A percentile compares a stretch with the other conserved stretches of the same genome.
Conservation (phyloP, 805 yeast species). For the Cyberlindnera maclurae region DNA sequence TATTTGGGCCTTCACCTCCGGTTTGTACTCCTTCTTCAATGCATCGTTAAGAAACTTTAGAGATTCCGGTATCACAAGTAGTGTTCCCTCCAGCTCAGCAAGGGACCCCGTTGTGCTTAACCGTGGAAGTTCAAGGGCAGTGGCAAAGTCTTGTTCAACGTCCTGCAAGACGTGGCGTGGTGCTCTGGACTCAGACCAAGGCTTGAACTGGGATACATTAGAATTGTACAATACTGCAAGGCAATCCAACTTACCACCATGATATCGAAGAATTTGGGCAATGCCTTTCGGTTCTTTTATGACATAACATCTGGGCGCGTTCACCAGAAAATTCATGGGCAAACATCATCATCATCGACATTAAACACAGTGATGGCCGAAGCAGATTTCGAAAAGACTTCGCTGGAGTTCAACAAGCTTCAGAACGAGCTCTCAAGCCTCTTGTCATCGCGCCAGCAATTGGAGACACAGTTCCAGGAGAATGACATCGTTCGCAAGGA, state of each 20-base stretch:
- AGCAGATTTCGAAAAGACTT: slow-evolving; percentile 35
- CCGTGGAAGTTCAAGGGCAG: slow-evolving; percentile 14
- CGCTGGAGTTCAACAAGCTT: slow-evolving; percentile 37
- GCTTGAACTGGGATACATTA: slow-evolving; percentile 31
- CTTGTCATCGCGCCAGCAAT: slow-evolving; percentile 68
- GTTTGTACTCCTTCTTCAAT: not conserved
- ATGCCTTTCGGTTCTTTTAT: too few species aligned
- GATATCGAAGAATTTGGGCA: too few species aligned
- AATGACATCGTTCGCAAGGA: slow-evolving; percentile 84
- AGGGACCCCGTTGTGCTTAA: not conserved
- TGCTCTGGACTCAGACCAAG: slow-evolving; percentile 36
- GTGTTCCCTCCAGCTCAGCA: slow-evolving; percentile 9
- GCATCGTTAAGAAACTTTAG: slow-evolving; percentile 16
- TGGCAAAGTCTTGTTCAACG: slow-evolving; percentile 25
- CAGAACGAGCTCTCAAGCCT: slow-evolving; percentile 45
- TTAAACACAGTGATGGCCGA: slow-evolving; percentile 21
- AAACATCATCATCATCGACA: slow-evolving; percentile 1
- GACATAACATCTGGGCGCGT: not conserved
- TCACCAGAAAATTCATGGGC: slow-evolving; percentile 1
- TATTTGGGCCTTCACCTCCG: not conserved
- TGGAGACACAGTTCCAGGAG: slow-evolving; percentile 93
- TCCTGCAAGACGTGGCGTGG: slow-evolving; percentile 47
- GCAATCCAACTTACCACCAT: slow-evolving; percentile 14
- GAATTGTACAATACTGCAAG: too few species aligned
- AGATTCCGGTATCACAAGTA: slow-evolving; percentile 10